Evolutionary conservation across 495 filamentous ascomycete species (phyloP).

Genomic region (Penicillium coffeae): DNA sequence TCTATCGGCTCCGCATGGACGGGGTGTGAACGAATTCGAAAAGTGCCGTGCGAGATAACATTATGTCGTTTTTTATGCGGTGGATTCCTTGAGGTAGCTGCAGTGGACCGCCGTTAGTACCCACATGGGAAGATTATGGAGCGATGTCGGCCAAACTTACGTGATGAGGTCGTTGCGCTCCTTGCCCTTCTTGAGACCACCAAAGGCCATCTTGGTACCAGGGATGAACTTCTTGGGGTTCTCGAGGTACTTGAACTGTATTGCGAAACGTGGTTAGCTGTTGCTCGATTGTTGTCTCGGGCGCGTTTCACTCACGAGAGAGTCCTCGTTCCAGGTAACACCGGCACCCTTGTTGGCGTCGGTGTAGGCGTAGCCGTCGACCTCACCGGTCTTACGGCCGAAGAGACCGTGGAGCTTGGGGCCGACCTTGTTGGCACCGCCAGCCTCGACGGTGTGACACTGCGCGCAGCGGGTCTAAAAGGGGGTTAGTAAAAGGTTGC

Average conservation of each 20-base stretch:
- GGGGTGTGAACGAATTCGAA: slow-evolving; percentile 23
- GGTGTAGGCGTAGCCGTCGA: slow-evolving; percentile 94
- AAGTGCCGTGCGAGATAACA: slow-evolving; percentile 12
- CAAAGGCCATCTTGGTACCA: slow-evolving; percentile 99
- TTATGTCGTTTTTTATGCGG: slow-evolving; percentile 47
- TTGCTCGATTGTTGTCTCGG: background rate
- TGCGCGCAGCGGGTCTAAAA: slow-evolving; percentile 87
- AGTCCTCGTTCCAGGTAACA: slow-evolving; percentile 80
- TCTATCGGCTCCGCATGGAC: slow-evolving; percentile 21
- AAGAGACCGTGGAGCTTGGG: slow-evolving; percentile 96
- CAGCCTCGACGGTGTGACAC: slow-evolving; percentile 89
- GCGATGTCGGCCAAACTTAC: slow-evolving; percentile 50
- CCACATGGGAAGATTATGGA: background rate
- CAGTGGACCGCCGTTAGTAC: slow-evolving; percentile 4
- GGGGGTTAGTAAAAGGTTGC: background rate
- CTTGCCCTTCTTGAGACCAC: slow-evolving; percentile 99
- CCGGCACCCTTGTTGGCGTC: slow-evolving; percentile 99
- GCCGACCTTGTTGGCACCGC: slow-evolving; percentile 94
- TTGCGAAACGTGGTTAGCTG: slow-evolving; percentile 9
- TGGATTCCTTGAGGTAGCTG: slow-evolving; percentile 64
- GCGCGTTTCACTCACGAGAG: slow-evolving; percentile 61
- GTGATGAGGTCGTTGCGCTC: slow-evolving; percentile 99
- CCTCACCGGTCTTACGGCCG: slow-evolving; percentile 87
- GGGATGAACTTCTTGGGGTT: slow-evolving; percentile 97
- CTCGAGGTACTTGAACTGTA: slow-evolving; percentile 80